A percentile compares a stretch with the other conserved stretches of the same genome.
Evolutionary conservation across 805 yeast species (phyloP).

Genomic region (Wickerhamomyces pijperi): DNA sequence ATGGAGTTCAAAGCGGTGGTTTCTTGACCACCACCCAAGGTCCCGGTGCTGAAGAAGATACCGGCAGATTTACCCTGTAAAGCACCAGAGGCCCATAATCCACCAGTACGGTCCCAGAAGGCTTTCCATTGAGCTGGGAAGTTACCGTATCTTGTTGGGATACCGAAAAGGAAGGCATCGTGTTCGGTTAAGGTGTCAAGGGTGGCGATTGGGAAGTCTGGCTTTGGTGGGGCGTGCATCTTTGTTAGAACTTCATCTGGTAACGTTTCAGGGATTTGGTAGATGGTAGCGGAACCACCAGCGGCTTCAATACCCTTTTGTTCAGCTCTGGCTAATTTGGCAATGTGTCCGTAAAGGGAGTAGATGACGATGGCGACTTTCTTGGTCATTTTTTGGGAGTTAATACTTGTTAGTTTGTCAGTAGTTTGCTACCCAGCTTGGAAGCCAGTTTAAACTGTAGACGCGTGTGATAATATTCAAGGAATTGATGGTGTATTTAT

Average conservation of each 20-base stretch:
- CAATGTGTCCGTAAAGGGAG: conserved; percentile 72
- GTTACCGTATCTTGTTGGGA: conserved; percentile 68
- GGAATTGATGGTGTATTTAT: too few species aligned
- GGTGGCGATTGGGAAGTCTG: conserved; percentile 45
- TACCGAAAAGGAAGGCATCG: conserved; percentile 64
- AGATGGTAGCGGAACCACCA: conserved; percentile 60
- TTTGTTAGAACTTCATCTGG: conserved; percentile 43
- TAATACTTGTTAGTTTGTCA: too few species aligned
- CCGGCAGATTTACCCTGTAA: conserved; percentile 63
- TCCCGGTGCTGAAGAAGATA: conserved; percentile 54
- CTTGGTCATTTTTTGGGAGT: too few species aligned
- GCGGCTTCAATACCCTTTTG: conserved; percentile 57
- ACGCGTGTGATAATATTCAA: too few species aligned
- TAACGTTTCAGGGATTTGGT: conserved; percentile 72
- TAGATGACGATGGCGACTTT: conserved; percentile 48
- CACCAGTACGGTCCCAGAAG: conserved; percentile 67
- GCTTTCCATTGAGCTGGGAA: conserved; percentile 63
- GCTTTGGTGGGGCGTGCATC: conserved; percentile 56
- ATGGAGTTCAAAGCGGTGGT: conserved; percentile 44
- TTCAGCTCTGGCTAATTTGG: conserved; percentile 54
- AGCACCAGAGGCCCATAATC: conserved; percentile 58
- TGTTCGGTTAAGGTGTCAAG: conserved; percentile 40
- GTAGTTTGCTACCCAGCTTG: too few species aligned
- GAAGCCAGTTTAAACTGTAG: too few species aligned
- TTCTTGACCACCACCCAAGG: conserved; percentile 67